Conservation (phyloP, 495 filamentous ascomycete species). For the Lichenothelia convexa region DNA sequence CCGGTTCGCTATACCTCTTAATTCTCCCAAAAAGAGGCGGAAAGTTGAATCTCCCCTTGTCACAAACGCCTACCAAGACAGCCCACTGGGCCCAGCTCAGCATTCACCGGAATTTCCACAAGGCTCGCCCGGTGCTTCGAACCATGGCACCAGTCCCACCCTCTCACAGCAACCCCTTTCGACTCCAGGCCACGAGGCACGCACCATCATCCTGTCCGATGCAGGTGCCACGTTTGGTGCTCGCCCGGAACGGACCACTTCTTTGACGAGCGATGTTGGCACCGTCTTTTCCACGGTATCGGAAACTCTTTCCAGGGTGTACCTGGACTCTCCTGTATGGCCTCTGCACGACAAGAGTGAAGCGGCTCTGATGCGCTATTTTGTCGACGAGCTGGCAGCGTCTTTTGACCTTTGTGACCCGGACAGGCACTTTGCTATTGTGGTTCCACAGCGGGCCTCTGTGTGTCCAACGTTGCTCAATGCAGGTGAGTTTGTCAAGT, state of each 20-base stretch:
- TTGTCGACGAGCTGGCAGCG: constrained; percentile 5
- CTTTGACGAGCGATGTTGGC: constrained; percentile 2
- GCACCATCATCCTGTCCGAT: not conserved
- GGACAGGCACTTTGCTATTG: constrained; percentile 5
- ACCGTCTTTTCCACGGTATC: constrained; percentile 4
- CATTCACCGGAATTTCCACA: not conserved
- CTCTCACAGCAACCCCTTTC: constrained; percentile 2
- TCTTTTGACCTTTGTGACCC: constrained; percentile 9
- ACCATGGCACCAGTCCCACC: not conserved
- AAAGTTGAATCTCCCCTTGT: constrained; percentile 3
- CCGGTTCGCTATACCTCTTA: constrained; percentile 1
- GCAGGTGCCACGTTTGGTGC: not conserved
- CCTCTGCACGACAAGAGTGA: constrained; percentile 7
- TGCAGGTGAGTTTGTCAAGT: too few species aligned
- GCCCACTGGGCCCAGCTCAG: not conserved
- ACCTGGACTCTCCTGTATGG: constrained; percentile 10
- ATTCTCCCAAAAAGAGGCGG: constrained; percentile 6
- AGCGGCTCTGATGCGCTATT: constrained; percentile 8
- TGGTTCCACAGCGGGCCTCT: constrained; percentile 9
- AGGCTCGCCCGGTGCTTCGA: not conserved
- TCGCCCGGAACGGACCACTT: constrained; percentile 1
- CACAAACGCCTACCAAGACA: constrained; percentile 2
- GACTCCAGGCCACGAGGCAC: constrained; percentile 1
- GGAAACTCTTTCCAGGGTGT: constrained; percentile 7
- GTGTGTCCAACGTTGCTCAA: constrained; percentile 8